Conservation (phyloP, 1,284 basidiomycete species). For the Trametes pubescens region DNA sequence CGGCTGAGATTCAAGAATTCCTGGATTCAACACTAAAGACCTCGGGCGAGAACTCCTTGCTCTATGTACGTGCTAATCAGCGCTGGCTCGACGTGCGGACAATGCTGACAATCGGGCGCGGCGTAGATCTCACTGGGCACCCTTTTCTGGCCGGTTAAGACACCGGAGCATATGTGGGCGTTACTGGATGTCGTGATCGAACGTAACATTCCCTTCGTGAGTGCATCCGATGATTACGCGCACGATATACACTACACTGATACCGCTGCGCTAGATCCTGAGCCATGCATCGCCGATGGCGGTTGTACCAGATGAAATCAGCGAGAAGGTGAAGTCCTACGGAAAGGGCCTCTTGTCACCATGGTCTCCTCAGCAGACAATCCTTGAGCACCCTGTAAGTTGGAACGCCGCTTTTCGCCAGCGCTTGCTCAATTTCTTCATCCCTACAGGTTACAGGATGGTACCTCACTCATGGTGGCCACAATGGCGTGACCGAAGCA, state of each 20-base stretch:
- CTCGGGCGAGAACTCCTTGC: constrained; percentile 31
- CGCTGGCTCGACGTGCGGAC: too few species aligned
- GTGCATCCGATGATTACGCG: background rate
- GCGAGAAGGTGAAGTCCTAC: constrained; percentile 29
- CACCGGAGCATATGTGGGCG: constrained; percentile 30
- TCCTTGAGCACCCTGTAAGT: constrained; percentile 35
- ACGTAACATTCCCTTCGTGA: constrained; percentile 30
- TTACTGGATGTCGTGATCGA: constrained; percentile 33
- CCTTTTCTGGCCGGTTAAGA: constrained; percentile 26
- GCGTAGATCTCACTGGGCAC: constrained; percentile 31
- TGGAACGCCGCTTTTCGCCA: background rate
- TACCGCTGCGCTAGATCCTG: constrained; percentile 28
- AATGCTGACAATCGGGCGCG: background rate
- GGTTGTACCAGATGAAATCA: constrained; percentile 25
- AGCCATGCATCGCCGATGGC: constrained; percentile 32
- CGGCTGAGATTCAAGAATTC: constrained; percentile 28
- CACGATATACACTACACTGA: background rate
- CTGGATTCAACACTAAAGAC: constrained; percentile 25
- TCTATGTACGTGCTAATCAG: constrained; percentile 33
- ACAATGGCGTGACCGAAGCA: constrained; percentile 33
- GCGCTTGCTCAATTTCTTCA: background rate
- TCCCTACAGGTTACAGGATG: constrained; percentile 28
- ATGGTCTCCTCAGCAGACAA: constrained; percentile 37
- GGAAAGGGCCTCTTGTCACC: constrained; percentile 30
- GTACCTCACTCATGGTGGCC: constrained; percentile 35